Evolutionary conservation across 2,329 filamentous ascomycete genomes (phyloP).

Genomic region (Apiospora kogelbergensis): DNA sequence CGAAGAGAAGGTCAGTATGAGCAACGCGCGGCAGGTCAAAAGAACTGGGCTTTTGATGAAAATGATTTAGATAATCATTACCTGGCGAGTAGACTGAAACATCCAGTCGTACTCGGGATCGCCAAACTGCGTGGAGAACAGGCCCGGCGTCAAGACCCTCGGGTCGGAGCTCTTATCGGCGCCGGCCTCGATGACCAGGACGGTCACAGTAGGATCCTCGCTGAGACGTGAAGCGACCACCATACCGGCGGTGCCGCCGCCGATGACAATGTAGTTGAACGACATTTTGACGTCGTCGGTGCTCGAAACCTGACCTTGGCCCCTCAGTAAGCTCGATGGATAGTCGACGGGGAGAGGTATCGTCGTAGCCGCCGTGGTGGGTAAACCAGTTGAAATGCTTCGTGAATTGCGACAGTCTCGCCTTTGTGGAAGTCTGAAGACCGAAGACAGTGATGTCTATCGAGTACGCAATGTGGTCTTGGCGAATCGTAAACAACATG

Average conservation of each 20-base stretch:
- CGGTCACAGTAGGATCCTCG: conserved; percentile 11
- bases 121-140: conserved; percentile 18
- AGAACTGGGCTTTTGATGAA: too few relatives aligned
- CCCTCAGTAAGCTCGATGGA: background rate
- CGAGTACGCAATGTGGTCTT: too few relatives aligned
- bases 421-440: too few relatives aligned
- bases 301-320: background rate
- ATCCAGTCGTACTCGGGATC: conserved; percentile 17
- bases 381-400: too few relatives aligned
- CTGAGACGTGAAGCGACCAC: conserved; percentile 20
- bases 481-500: too few relatives aligned
- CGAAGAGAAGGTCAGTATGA: background rate
- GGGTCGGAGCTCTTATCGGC: conserved; percentile 10
- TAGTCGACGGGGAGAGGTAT: background rate
- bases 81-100: conserved; percentile 13
- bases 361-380: background rate
- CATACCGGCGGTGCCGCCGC: conserved; percentile 23
- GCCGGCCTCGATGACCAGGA: conserved; percentile 17
- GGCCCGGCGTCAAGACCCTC: conserved; percentile 7
- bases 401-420: too few relatives aligned
- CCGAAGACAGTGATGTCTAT: too few relatives aligned
- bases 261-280: conserved; percentile 20
- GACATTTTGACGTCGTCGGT: too few relatives aligned
- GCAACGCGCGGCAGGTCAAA: background rate
- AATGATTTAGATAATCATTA: background rate